A percentile compares a stretch with the other conserved stretches of the same genome.
Evolutionary conservation across 345 rosid genomes (phyloP).

Genomic region (Sapria himalayana): DNA sequence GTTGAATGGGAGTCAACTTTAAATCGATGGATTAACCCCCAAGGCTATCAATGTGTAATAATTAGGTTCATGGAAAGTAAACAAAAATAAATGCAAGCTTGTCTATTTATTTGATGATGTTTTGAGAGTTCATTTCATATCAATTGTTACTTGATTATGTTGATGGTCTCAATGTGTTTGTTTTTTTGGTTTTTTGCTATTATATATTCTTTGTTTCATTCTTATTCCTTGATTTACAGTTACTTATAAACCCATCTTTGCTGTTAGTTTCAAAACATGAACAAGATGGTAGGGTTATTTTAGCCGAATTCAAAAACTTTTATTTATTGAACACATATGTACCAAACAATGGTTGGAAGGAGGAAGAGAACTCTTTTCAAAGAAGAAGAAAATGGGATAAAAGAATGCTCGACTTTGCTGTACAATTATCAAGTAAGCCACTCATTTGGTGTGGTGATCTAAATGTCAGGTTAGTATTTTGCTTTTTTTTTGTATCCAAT

Average conservation of each 20-base stretch:
- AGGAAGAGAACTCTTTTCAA: constrained; percentile 71
- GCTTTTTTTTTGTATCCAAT: background rate
- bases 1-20: too few relatives aligned
- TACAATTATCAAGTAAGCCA: constrained; percentile 52
- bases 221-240: background rate
- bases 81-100: too few relatives aligned
- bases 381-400: constrained; percentile 97
- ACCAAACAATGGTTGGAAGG: constrained; percentile 98
- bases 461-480: constrained; percentile 49
- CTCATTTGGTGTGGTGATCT: constrained; percentile 96
- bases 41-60: too few relatives aligned
- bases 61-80: too few relatives aligned
- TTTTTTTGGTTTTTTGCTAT: too few relatives aligned
- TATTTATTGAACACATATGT: constrained; percentile 62
- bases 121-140: too few relatives aligned
- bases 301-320: constrained; percentile 68
- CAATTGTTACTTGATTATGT: background rate
- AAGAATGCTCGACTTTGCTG: constrained; percentile 53
- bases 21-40: too few relatives aligned
- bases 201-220: background rate
- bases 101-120: too few relatives aligned
- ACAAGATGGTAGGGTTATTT: constrained; percentile 84
- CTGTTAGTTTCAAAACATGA: constrained; percentile 66
- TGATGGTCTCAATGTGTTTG: background rate
- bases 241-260: constrained; percentile 3